Conservation (phyloP, 225 moss, liverwort and hornwort species). For the Anthoceros angustus region DNA sequence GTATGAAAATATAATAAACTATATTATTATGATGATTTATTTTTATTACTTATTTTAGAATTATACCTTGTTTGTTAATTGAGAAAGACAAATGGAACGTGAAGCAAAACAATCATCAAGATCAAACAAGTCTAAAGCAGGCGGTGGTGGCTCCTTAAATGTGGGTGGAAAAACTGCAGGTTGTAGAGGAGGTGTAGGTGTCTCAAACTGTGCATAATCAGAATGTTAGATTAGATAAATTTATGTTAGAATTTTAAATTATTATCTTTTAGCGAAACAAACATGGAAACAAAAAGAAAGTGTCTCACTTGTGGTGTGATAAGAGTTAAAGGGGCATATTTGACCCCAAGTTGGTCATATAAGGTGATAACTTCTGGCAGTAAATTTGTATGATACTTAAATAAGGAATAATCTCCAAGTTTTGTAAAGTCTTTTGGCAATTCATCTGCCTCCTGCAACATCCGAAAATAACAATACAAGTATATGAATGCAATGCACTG, state of each 20-base stretch:
- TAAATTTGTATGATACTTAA: conserved; percentile 57
- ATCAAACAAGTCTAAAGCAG: conserved; percentile 72
- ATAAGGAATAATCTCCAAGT: conserved; percentile 59
- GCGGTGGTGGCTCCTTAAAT: conserved; percentile 45
- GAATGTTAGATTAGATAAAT: background rate
- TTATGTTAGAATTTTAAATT: too few relatives aligned
- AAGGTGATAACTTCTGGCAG: conserved; percentile 46
- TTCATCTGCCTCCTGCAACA: conserved; percentile 52
- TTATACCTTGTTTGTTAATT: conserved; percentile 69
- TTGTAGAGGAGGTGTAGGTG: conserved; percentile 44
- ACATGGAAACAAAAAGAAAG: too few relatives aligned
- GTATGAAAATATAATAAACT: background rate
- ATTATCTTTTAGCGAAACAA: too few relatives aligned
- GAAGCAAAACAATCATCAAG: conserved; percentile 82
- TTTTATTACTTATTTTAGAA: background rate
- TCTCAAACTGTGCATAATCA: conserved; percentile 46
- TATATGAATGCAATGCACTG: too few relatives aligned
- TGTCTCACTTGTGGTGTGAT: conserved; percentile 44
- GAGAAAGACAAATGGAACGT: conserved; percentile 39
- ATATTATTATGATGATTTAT: background rate
- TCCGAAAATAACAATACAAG: background rate
- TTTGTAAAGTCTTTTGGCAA: conserved; percentile 74
- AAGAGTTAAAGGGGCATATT: conserved; percentile 53
- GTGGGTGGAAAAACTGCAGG: conserved; percentile 43
- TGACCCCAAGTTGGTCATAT: conserved; percentile 52